Percentiles rank a stretch among this genome's conserved stretches.
phyloP scores from a whole-genome alignment of 345 rosid species.

The Cardamine occulta region DNA sequence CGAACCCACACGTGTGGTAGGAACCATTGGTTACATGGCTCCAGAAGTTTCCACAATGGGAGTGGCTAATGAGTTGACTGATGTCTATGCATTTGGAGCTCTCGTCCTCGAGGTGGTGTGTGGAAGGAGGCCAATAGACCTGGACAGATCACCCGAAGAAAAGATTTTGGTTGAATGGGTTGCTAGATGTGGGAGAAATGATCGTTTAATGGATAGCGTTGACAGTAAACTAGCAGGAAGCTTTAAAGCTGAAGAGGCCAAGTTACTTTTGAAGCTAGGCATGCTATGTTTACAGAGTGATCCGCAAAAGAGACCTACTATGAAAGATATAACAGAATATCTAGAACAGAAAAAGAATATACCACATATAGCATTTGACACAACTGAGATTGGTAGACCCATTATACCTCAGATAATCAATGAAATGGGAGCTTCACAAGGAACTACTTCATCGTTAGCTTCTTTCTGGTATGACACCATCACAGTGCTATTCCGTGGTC shows the following conservation, averaged over 20 bases:
- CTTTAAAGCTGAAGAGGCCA: not conserved
- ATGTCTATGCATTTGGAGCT: not conserved
- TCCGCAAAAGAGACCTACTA: not conserved
- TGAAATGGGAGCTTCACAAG: not conserved
- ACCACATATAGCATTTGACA: not conserved
- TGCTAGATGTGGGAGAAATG: not conserved
- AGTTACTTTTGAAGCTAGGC: not conserved
- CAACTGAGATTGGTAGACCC: not conserved
- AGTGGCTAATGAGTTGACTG: not conserved
- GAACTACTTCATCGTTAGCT: not conserved
- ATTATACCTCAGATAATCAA: not conserved
- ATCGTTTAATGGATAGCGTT: not conserved
- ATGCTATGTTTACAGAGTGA: not conserved
- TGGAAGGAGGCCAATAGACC: not conserved
- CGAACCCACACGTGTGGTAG: slow-evolving; percentile 1
- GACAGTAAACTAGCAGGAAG: not conserved
- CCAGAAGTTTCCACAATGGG: not conserved
- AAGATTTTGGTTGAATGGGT: not conserved
- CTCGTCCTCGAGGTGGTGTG: not conserved
- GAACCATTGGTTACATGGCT: slow-evolving; percentile 6
- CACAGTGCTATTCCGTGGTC: not conserved
- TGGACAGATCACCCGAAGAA: not conserved
- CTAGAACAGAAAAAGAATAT: not conserved
- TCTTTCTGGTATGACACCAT: not conserved
- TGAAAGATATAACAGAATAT: slow-evolving; percentile 12